Conservation (phyloP, 495 filamentous ascomycete species). For the Lepraria neglecta region DNA sequence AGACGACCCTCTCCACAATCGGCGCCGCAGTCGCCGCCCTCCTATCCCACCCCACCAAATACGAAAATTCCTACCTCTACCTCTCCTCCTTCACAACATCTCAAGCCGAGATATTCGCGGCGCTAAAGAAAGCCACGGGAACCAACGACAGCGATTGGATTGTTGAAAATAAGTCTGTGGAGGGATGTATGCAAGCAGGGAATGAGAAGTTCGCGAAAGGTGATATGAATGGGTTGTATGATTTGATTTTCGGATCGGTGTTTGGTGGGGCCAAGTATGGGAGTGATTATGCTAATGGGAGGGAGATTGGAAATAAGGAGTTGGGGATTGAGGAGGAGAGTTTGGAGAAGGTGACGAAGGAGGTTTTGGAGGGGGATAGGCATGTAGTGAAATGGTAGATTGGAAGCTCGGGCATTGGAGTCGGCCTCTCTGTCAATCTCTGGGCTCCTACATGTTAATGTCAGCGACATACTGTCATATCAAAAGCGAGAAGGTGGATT, state of each 20-base stretch:
- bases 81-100: conserved; percentile 3
- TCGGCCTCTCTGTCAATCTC: background rate
- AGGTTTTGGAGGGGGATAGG: background rate
- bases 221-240: background rate
- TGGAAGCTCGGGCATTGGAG: background rate
- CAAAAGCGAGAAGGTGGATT: background rate
- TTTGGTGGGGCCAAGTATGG: background rate
- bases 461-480: background rate
- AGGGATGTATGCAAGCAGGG: background rate
- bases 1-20: background rate
- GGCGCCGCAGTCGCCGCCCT: background rate
- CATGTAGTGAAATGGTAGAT: background rate
- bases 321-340: conserved; percentile 3
- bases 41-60: background rate
- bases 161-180: background rate
- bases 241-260: background rate
- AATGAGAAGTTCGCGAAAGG: background rate
- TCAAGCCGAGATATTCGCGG: conserved; percentile 10
- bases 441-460: background rate
- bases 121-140: background rate
- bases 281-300: background rate
- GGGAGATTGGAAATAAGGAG: background rate
- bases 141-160: background rate
- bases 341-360: background rate
- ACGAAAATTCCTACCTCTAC: background rate